These are phyloP conservation scores for Globisporangium echinulatum DNA, from an alignment of 352 stramenopile genomes.

Conservation along the genomic window DNA sequence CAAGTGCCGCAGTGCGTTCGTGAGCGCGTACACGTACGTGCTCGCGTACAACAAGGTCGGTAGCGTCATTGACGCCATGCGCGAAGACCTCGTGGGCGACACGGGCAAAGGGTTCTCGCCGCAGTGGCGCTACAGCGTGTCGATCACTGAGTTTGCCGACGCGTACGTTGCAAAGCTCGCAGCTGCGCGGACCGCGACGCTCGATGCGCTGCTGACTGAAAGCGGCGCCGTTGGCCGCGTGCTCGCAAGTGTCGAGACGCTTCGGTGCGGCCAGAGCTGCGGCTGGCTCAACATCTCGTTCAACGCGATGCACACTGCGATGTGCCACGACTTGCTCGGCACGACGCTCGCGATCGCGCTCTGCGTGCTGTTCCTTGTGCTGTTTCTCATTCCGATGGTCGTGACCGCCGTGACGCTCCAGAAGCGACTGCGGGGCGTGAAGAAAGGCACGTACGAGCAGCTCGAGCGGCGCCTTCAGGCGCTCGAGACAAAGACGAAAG, in stretches of 20 bases:
- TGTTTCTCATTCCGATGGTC: slow-evolving; percentile 75
- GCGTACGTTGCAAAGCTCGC: slow-evolving; percentile 50
- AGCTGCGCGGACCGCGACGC: slow-evolving; percentile 26
- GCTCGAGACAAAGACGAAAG: slow-evolving; percentile 56
- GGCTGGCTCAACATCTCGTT: slow-evolving; percentile 80
- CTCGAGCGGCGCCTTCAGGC: slow-evolving; percentile 62
- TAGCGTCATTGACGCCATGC: slow-evolving; percentile 63
- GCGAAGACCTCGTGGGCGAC: slow-evolving; percentile 62
- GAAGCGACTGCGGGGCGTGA: slow-evolving; percentile 68
- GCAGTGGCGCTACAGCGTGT: slow-evolving; percentile 56
- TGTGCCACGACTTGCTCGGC: slow-evolving; percentile 72
- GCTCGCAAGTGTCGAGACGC: slow-evolving; percentile 48
- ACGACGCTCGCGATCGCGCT: slow-evolving; percentile 75
- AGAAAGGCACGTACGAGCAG: slow-evolving; percentile 78
- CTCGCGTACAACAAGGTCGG: slow-evolving; percentile 51
- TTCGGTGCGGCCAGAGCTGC: slow-evolving; percentile 72
- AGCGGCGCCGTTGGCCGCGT: slow-evolving; percentile 40
- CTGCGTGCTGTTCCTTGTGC: slow-evolving; percentile 64
- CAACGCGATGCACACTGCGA: slow-evolving; percentile 62
- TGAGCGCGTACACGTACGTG: slow-evolving; percentile 53
- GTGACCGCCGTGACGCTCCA: slow-evolving; percentile 63
- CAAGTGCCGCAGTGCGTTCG: slow-evolving; percentile 48
- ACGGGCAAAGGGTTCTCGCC: slow-evolving; percentile 51
- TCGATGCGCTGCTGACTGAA: slow-evolving; percentile 36
- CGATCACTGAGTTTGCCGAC: slow-evolving; percentile 54